A percentile compares a stretch with the other conserved stretches of the same genome.
Conservation (phyloP, 2,329 filamentous ascomycete genomes). For the Stachybotrys chartarum region DNA sequence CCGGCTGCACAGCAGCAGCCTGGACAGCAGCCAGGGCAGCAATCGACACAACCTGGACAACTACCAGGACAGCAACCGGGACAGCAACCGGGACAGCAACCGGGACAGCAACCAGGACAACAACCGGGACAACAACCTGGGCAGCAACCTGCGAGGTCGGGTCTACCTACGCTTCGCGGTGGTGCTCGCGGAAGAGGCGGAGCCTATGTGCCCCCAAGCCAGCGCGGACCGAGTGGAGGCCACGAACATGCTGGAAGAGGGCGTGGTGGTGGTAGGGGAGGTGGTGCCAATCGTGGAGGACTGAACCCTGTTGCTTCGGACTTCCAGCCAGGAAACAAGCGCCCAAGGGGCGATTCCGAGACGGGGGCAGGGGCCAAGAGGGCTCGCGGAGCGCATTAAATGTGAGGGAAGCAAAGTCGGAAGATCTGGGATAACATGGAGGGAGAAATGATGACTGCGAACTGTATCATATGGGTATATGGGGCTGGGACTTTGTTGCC, state of each 20-base stretch:
- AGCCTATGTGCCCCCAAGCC: constrained; percentile 28
- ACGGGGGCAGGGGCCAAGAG: constrained; percentile 33
- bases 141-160: constrained; percentile 20
- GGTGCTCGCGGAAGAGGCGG: constrained; percentile 29
- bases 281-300: constrained; percentile 29
- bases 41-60: constrained; percentile 11
- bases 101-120: constrained; percentile 7
- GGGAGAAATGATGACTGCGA: not conserved
- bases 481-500: not conserved
- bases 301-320: constrained; percentile 47
- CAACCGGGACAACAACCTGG: constrained; percentile 12
- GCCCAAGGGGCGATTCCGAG: constrained; percentile 46
- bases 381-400: constrained; percentile 31
- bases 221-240: constrained; percentile 24
- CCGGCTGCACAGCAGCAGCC: constrained; percentile 1
- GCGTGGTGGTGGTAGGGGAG: constrained; percentile 34
- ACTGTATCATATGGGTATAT: not conserved
- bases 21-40: constrained; percentile 7
- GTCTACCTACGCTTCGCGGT: constrained; percentile 34
- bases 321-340: constrained; percentile 51
- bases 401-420: not conserved
- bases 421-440: not conserved
- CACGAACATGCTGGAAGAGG: constrained; percentile 23
- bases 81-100: constrained; percentile 3
- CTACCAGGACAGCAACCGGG: constrained; percentile 8